phyloP scores from a whole-genome alignment of 768 basidiomycete genomes.

The Amanita pseudoporphyria region DNA sequence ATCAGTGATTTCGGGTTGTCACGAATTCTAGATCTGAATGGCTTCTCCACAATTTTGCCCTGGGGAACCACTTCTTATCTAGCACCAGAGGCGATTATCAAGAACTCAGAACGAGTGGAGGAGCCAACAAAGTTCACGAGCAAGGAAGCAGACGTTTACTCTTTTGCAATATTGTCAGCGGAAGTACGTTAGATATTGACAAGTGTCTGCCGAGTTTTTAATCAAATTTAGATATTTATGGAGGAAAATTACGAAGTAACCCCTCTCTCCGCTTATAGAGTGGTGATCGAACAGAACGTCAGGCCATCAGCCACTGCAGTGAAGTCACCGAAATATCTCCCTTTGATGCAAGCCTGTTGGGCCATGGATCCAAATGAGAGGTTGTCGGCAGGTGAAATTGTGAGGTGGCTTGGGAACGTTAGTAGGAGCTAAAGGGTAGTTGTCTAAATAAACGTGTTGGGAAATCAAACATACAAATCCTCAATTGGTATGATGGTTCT shows the following conservation, averaged over 20 bases:
- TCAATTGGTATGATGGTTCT: too few species aligned
- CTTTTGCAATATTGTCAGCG: neutral
- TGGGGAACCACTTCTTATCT: neutral
- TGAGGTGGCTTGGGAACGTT: too few species aligned
- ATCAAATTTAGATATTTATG: neutral
- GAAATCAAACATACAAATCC: neutral
- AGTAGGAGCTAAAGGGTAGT: too few species aligned
- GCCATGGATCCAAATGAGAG: too few species aligned
- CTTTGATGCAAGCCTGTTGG: neutral
- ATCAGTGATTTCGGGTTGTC: neutral
- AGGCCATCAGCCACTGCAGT: neutral
- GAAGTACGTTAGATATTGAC: neutral
- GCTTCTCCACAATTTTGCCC: neutral
- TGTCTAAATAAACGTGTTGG: neutral
- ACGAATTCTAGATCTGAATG: neutral
- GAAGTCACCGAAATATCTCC: neutral
- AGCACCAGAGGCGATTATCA: neutral
- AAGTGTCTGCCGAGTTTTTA: neutral
- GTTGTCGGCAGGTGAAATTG: too few species aligned
- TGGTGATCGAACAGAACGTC: neutral
- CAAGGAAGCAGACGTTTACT: neutral
- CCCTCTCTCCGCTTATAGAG: neutral
- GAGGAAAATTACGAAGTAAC: neutral
- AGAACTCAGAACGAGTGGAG: neutral
- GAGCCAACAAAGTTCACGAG: neutral